Evolutionary conservation across 306 rosid genomes (phyloP), one percentile per base, ranked within the genome.

Genomic region (Crotalaria pallida): DNA sequence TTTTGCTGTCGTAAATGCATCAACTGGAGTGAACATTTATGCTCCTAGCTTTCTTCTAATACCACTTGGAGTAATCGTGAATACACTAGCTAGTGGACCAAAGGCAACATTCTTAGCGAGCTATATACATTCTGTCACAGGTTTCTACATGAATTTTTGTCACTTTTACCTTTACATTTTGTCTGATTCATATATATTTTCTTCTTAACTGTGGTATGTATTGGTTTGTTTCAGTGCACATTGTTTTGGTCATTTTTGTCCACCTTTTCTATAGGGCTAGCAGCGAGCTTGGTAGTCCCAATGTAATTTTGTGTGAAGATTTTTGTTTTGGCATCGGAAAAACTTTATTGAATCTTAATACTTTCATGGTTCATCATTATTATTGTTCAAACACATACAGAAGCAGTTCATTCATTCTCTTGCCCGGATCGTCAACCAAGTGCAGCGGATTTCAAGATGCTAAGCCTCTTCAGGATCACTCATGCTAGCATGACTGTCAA

Each of bases 81-180:
- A 90, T 55, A 92, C 98, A 33, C 84, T 92, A 48, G 96, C 96
- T 18, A 96, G 98, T 82, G 96, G 96, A 73, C 76, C 90, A 24
- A 93, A 93, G 62, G 98, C 98, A n/a, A 93, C 98, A 1, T 93
- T 93, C 83, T 90, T 93, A 76, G 98, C 98, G 61, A 93, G 96
- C 87, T 93, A 93, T 75, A 85, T 93, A 60, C 98, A 93, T 84
- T 93, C 98, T 31, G 92, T 93, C 62, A 90, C 88, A 83, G 98
- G 98, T 92, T 18, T 70, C 18, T 73, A 40, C 12, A 31, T 8
- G 7, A 69, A 29, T 41, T 75, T 60, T 68, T 26, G 12, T 52
- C 13, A 9, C 62, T 62, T n/a, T n/a, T 19, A 1, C 1, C 0
- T 66, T 48, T 47, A 38, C 73, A 13, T 67, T 41, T 44, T 36